phyloP scores from a whole-genome alignment of 2,329 filamentous ascomycete genomes.

The Zelopaecilomyces penicillatus region DNA sequence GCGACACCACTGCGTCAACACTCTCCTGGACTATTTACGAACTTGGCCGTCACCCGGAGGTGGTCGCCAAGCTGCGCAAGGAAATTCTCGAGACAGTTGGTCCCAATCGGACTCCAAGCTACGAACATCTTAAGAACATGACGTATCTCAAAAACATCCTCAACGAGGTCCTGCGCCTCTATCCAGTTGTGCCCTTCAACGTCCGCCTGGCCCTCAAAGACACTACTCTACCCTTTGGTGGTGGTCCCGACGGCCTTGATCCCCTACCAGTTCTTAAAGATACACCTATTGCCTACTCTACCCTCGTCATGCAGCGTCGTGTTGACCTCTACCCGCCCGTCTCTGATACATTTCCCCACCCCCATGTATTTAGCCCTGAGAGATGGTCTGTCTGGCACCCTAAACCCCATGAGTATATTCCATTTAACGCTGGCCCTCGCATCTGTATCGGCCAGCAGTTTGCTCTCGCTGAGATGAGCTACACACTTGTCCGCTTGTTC shows the following conservation, averaged over 20 bases:
- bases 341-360: conserved; percentile 35
- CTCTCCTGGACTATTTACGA: conserved; percentile 80
- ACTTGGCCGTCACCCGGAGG: conserved; percentile 60
- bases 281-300: conserved; percentile 56
- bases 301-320: conserved; percentile 67
- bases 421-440: conserved; percentile 65
- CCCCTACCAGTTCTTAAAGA: conserved; percentile 62
- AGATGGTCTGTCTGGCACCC: conserved; percentile 57
- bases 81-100: conserved; percentile 67
- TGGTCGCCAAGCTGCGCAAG: conserved; percentile 57
- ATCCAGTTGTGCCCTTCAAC: conserved; percentile 74
- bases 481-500: conserved; percentile 63
- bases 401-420: conserved; percentile 61
- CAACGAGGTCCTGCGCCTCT: conserved; percentile 70
- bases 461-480: conserved; percentile 67
- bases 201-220: conserved; percentile 62
- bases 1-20: conserved; percentile 78
- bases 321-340: conserved; percentile 48
- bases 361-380: conserved; percentile 52
- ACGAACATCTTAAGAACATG: conserved; percentile 79
- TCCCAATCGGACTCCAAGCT: conserved; percentile 53
- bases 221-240: conserved; percentile 66
- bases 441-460: conserved; percentile 76
- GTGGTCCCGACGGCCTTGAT: conserved; percentile 51
- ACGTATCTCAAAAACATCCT: conserved; percentile 68